Evolutionary conservation across 192 early-diverging fungal genomes (phyloP), one percentile per base, ranked within the genome.

Genomic region (Allomyces arbusculus): DNA sequence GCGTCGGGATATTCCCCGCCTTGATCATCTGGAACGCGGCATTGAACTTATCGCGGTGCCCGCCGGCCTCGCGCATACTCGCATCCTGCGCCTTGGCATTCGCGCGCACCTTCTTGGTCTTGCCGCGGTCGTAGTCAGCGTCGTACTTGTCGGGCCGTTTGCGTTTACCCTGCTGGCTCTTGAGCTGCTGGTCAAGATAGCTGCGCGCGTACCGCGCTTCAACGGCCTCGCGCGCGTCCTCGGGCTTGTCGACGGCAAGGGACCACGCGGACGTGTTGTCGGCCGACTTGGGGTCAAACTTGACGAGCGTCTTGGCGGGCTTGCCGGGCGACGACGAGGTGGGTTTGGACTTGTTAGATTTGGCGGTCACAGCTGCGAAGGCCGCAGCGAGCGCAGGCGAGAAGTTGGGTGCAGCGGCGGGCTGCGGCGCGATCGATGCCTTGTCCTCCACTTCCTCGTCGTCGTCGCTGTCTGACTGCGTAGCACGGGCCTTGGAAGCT

Each of bases 61-160:
- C 50, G 12, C 50, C 50, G 50, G 12, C 6, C 50, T 58, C 50
- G 50, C 50, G 50, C 50, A 58, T 14, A 14, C 20, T 58, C 16
- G 50, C 50, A 16, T 58, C 50, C 16, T n/a, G 50, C 50, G 50
- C 50, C 50, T 58, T 58, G 50, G 50, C 50, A 14, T 58, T 58
- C 16, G 20, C 16, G 20, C 50, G 50, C 50, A 86, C 73, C 78
- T 87, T 89, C 69, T 89, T 89, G 28, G 79, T 66, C 63, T 83
- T 83, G 25, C 87, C 87, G 55, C 81, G 81, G 69, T 89, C 87
- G 69, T 89, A 89, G 28, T 87, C 87, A 20, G 82, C 65, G 66
- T 89, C 84, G 62, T 84, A 86, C 1, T 68, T 62, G 66, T 79
- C 77, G 11, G 74, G 72, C 23, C 75, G 68, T 61, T 72, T 75